phyloP scores from a whole-genome alignment of 1,284 basidiomycete genomes.

The Sporisorium exsertum region DNA sequence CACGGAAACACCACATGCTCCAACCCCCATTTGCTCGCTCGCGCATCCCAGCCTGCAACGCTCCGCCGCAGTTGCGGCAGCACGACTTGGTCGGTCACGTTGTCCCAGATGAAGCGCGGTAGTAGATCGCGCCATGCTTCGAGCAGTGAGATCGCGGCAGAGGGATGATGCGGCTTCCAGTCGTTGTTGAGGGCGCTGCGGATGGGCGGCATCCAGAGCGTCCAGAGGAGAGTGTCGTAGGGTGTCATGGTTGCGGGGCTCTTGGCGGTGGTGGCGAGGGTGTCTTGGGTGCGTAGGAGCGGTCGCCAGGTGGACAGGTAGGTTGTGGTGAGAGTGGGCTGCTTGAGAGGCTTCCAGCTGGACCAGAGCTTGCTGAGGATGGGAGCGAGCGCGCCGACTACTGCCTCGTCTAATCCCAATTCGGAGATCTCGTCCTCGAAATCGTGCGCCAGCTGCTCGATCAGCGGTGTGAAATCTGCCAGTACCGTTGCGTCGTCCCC shows the following conservation, averaged over 20 bases:
- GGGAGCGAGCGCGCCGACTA: slow-evolving; percentile 89
- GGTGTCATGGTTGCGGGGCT: slow-evolving; percentile 80
- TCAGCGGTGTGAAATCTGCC: slow-evolving; percentile 27
- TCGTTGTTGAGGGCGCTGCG: slow-evolving; percentile 79
- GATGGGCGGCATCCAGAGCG: slow-evolving; percentile 92
- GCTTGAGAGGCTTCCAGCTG: slow-evolving; percentile 73
- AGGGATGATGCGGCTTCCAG: slow-evolving; percentile 83
- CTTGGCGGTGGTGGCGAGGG: not conserved
- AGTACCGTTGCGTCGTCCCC: slow-evolving; percentile 12
- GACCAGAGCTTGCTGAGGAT: slow-evolving; percentile 77
- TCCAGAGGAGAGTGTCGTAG: slow-evolving; percentile 93
- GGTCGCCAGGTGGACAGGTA: slow-evolving; percentile 78
- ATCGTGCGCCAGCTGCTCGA: slow-evolving; percentile 21
- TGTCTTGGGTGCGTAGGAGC: slow-evolving; percentile 74
- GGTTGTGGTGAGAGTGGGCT: slow-evolving; percentile 75
- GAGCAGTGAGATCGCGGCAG: slow-evolving; percentile 82
- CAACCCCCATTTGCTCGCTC: slow-evolving; percentile 70
- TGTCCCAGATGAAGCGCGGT: slow-evolving; percentile 91
- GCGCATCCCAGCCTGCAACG: slow-evolving; percentile 78
- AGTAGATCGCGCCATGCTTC: slow-evolving; percentile 88
- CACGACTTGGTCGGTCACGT: slow-evolving; percentile 92
- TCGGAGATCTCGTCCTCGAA: slow-evolving; percentile 27
- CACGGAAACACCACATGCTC: slow-evolving; percentile 92
- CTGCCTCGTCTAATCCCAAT: slow-evolving; percentile 78
- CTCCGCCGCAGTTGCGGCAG: slow-evolving; percentile 88